phyloP scores from a whole-genome alignment of 257 asterid species.

The Rauvolfia tetraphylla region DNA sequence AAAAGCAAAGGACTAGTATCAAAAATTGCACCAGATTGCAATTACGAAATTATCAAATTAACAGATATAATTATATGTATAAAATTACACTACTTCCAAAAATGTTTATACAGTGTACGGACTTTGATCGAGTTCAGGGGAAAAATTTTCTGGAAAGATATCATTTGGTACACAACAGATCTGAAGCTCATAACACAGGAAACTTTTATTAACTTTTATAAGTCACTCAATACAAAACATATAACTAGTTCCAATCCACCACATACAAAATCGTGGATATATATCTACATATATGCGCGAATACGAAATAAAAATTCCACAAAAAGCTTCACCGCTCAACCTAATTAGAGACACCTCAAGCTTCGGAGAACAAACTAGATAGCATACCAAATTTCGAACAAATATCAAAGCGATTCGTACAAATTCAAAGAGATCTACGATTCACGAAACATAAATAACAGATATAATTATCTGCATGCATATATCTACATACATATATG shows the following conservation, averaged over 20 bases:
- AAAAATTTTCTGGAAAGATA: too few relatives aligned
- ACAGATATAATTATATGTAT: neutral
- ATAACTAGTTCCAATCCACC: neutral
- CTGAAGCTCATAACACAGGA: neutral
- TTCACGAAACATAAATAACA: neutral
- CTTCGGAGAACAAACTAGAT: neutral
- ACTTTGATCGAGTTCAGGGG: too few relatives aligned
- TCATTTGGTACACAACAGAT: neutral
- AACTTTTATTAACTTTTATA: neutral
- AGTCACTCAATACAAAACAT: neutral
- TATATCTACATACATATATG: too few relatives aligned
- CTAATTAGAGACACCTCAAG: neutral
- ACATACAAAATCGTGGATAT: neutral
- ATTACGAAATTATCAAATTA: neutral
- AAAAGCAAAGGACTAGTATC: too few relatives aligned
- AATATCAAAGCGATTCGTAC: neutral
- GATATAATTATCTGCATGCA: neutral
- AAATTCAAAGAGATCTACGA: conserved; percentile 5
- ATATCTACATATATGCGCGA: neutral
- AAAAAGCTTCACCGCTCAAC: neutral
- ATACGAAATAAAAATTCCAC: neutral
- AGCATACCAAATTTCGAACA: neutral
- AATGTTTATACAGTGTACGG: neutral
- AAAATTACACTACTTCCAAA: neutral
- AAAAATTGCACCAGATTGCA: too few relatives aligned